Conservation (phyloP, 352 stramenopile genomes). For the Phytophthora multivora region DNA sequence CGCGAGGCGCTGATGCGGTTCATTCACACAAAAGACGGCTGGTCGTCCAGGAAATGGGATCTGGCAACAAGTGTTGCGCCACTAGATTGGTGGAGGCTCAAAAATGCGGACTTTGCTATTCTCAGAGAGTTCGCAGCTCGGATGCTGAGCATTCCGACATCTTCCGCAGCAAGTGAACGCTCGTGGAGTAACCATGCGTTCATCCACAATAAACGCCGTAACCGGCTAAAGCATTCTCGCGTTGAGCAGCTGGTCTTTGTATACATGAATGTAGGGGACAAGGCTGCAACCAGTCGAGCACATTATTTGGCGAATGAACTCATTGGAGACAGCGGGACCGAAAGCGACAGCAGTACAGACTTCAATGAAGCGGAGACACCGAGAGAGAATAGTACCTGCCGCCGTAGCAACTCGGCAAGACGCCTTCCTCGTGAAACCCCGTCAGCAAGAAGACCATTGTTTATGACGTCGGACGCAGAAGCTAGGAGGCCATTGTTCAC, state of each 20-base stretch:
- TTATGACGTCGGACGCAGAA: too few species aligned
- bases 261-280: neutral
- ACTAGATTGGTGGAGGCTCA: constrained; percentile 21
- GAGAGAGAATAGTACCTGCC: too few species aligned
- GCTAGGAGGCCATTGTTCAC: too few species aligned
- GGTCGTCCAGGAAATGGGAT: neutral
- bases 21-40: neutral
- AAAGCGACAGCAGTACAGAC: too few species aligned
- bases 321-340: too few species aligned
- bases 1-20: neutral
- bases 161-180: neutral
- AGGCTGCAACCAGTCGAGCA: neutral
- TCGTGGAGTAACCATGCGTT: neutral
- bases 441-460: neutral
- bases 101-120: neutral
- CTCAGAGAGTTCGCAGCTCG: constrained; percentile 1
- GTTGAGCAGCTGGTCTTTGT: neutral
- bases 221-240: neutral
- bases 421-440: neutral
- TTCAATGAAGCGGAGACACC: too few species aligned
- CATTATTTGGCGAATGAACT: neutral
- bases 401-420: too few species aligned
- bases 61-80: neutral
- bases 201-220: neutral
- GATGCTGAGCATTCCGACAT: neutral